These are phyloP conservation scores for Knufia petricola DNA, from an alignment of 2,329 filamentous ascomycete species.

Conservation along the genomic window DNA sequence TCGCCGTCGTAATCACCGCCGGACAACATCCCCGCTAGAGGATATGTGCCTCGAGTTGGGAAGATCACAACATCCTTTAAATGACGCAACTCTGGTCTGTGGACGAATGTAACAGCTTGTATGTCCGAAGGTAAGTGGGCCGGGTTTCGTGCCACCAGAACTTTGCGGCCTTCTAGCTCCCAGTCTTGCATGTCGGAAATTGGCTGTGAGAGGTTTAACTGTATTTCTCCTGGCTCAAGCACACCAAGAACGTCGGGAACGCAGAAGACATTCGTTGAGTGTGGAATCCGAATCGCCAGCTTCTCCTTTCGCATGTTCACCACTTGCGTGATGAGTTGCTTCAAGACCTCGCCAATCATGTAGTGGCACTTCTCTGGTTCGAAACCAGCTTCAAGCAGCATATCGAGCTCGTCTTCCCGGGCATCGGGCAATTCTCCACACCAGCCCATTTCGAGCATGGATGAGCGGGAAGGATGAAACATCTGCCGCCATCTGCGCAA, in stretches of 20 bases:
- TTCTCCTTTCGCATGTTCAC: slow-evolving; percentile 37
- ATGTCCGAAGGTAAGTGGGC: slow-evolving; percentile 50
- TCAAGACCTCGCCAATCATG: slow-evolving; percentile 20
- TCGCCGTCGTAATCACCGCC: slow-evolving; percentile 60
- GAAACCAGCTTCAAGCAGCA: slow-evolving; percentile 40
- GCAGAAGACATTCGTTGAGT: slow-evolving; percentile 47
- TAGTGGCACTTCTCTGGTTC: slow-evolving; percentile 32
- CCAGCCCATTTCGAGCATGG: slow-evolving; percentile 3
- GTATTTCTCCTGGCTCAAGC: slow-evolving; percentile 45
- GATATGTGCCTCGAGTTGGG: slow-evolving; percentile 40
- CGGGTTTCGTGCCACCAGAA: slow-evolving; percentile 49
- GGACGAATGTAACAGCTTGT: slow-evolving; percentile 43
- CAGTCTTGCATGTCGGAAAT: slow-evolving; percentile 31
- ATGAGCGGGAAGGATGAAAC: slow-evolving; percentile 8
- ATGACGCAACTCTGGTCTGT: slow-evolving; percentile 42
- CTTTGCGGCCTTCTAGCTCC: slow-evolving; percentile 39
- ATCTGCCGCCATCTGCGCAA: slow-evolving; percentile 18
- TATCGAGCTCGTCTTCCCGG: slow-evolving; percentile 29
- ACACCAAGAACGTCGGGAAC: slow-evolving; percentile 47
- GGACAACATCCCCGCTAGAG: slow-evolving; percentile 50
- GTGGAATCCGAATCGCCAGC: slow-evolving; percentile 39
- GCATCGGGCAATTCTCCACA: slow-evolving; percentile 30
- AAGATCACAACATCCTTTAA: slow-evolving; percentile 52
- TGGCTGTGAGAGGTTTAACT: slow-evolving; percentile 43
- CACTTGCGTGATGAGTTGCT: slow-evolving; percentile 31